Conservation (phyloP, 768 basidiomycete species). For the Pulveroboletus ravenelii region DNA sequence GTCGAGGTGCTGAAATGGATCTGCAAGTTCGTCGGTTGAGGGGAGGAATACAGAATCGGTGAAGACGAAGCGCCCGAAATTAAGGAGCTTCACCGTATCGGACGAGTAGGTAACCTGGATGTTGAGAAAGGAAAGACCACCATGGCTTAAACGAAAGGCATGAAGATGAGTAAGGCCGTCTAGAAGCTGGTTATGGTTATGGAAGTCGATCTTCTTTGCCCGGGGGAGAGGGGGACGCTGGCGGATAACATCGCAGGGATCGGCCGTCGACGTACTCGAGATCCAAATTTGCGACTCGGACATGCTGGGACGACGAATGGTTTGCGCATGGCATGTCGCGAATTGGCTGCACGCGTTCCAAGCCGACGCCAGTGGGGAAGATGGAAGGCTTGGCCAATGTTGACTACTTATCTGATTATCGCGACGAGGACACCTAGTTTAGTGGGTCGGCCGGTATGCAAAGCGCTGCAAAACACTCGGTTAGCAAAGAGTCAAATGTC, state of each 20-base stretch:
- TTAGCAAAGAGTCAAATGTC: no score
- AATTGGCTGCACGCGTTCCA: no score
- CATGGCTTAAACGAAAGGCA: conserved; percentile 71
- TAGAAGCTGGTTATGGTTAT: conserved; percentile 83
- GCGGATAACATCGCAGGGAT: conserved; percentile 71
- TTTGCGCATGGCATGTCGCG: no score
- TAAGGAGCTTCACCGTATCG: conserved; percentile 76
- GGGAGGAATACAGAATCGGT: conserved; percentile 61
- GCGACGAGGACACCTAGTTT: no score
- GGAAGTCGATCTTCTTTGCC: conserved; percentile 65
- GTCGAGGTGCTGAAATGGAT: conserved; percentile 52
- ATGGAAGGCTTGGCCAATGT: no score
- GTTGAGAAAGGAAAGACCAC: conserved; percentile 78
- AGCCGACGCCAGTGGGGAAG: no score
- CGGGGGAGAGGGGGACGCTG: conserved; percentile 47
- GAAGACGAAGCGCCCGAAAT: conserved; percentile 78
- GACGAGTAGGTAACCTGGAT: conserved; percentile 64
- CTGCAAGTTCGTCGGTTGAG: conserved; percentile 63
- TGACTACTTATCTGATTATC: no score
- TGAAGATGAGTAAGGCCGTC: conserved; percentile 82
- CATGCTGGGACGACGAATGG: no score
- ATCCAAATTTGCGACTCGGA: background rate
- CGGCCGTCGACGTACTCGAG: conserved; percentile 78
- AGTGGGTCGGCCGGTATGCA: no score
- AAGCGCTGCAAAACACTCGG: no score